These are phyloP conservation scores for Diaporthe velutina DNA, from an alignment of 2,329 filamentous ascomycete species.

Conservation along the genomic window DNA sequence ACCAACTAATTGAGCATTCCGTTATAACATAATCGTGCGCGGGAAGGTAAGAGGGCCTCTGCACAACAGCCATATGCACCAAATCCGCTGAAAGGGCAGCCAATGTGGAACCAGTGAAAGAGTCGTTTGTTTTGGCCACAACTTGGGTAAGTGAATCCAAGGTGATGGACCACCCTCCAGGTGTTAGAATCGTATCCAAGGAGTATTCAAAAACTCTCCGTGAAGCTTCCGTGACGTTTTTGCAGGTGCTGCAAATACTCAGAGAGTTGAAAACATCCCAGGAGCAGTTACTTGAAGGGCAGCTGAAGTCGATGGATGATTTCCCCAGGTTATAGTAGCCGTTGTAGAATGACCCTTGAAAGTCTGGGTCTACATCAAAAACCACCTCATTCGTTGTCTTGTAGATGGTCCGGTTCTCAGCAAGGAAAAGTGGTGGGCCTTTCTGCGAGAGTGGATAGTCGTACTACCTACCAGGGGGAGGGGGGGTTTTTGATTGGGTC, in stretches of 20 bases:
- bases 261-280: not conserved
- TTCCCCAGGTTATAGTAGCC: not conserved
- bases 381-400: not conserved
- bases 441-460: not conserved
- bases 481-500: too few species aligned
- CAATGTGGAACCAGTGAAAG: not conserved
- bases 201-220: too few species aligned
- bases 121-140: not conserved
- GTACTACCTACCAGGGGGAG: too few species aligned
- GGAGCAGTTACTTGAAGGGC: constrained; percentile 3
- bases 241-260: not conserved
- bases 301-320: not conserved
- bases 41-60: not conserved
- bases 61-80: not conserved
- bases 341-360: not conserved
- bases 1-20: not conserved
- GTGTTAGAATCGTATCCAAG: too few species aligned
- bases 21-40: not conserved
- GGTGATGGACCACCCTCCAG: not conserved
- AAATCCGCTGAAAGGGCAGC: not conserved
- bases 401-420: not conserved
- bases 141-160: not conserved
- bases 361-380: not conserved
- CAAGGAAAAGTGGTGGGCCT: not conserved
- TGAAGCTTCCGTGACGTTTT: not conserved